Conservation (phyloP, 2,329 filamentous ascomycete species). For the Fusarium denticulatum region DNA sequence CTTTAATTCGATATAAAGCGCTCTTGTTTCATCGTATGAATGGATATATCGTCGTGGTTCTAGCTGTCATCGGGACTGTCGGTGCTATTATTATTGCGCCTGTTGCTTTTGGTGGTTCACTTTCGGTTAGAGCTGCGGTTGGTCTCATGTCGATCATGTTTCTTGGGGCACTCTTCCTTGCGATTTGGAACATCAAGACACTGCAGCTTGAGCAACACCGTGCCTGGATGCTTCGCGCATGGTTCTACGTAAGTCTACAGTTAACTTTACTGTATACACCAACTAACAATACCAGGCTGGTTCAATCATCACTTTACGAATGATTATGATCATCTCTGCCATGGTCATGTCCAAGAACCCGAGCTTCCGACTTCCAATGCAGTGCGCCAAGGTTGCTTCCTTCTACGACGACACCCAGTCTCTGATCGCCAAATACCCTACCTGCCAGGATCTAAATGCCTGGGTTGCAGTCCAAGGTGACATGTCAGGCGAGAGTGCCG, state of each 20-base stretch:
- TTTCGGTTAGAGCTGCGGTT: conserved; percentile 57
- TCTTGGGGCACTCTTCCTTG: conserved; percentile 54
- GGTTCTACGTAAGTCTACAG: conserved; percentile 14
- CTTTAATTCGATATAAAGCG: conserved; percentile 56
- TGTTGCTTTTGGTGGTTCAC: conserved; percentile 61
- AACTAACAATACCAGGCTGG: background rate
- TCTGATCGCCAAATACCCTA: background rate
- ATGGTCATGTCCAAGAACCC: conserved; percentile 5
- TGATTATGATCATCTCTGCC: conserved; percentile 23
- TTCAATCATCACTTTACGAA: conserved; percentile 9
- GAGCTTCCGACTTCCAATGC: conserved; percentile 6
- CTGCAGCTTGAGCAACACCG: conserved; percentile 71
- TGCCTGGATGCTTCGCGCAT: conserved; percentile 67
- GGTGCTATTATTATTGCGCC: conserved; percentile 64
- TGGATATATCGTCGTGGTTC: conserved; percentile 63
- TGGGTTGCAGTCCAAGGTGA: conserved; percentile 22
- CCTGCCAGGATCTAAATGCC: background rate
- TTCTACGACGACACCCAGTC: conserved; percentile 5
- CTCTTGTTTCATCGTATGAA: conserved; percentile 68
- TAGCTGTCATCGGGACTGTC: conserved; percentile 57
- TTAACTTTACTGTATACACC: rapidly evolving
- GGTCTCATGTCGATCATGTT: conserved; percentile 57
- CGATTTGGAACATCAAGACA: conserved; percentile 65
- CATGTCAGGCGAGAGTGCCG: background rate
- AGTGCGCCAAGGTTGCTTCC: conserved; percentile 5